phyloP scores from a whole-genome alignment of 2,329 filamentous ascomycete genomes.

The Cryphonectria parasitica region DNA sequence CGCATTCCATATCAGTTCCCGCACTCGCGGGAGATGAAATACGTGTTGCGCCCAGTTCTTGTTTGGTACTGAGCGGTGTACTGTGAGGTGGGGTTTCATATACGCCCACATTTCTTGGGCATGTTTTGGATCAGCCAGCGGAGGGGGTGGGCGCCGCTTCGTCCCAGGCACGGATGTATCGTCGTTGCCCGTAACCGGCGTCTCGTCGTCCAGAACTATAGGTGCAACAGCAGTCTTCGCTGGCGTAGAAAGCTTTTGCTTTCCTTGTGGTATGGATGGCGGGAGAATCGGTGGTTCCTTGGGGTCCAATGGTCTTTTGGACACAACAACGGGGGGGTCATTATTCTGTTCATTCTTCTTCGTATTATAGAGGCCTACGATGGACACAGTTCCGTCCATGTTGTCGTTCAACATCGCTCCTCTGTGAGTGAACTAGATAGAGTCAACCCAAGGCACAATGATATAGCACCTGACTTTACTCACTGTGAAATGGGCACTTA shows the following conservation, averaged over 20 bases:
- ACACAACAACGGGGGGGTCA: constrained; percentile 33
- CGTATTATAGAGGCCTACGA: constrained; percentile 27
- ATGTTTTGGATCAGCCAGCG: constrained; percentile 2
- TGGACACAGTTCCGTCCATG: constrained; percentile 37
- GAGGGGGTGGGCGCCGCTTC: not conserved
- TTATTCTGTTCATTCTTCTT: constrained; percentile 4
- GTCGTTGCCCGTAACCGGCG: not conserved
- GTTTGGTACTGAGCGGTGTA: constrained; percentile 24
- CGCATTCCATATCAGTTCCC: constrained; percentile 38
- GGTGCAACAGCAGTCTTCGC: not conserved
- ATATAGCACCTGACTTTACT: not conserved
- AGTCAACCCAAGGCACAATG: not conserved
- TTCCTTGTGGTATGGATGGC: constrained; percentile 4
- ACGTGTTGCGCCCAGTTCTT: constrained; percentile 34
- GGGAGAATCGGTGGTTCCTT: constrained; percentile 24
- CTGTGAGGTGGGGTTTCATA: constrained; percentile 33
- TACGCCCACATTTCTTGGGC: constrained; percentile 36
- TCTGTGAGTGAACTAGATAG: constrained; percentile 30
- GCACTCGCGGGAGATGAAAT: constrained; percentile 34
- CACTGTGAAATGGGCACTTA: constrained; percentile 18
- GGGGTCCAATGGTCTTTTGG: constrained; percentile 27
- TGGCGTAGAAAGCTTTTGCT: not conserved
- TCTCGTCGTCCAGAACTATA: not conserved
- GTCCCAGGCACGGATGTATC: not conserved
- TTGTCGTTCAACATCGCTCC: constrained; percentile 36